Conservation (phyloP, 306 rosid genomes). For the Luffa aegyptiaca region DNA sequence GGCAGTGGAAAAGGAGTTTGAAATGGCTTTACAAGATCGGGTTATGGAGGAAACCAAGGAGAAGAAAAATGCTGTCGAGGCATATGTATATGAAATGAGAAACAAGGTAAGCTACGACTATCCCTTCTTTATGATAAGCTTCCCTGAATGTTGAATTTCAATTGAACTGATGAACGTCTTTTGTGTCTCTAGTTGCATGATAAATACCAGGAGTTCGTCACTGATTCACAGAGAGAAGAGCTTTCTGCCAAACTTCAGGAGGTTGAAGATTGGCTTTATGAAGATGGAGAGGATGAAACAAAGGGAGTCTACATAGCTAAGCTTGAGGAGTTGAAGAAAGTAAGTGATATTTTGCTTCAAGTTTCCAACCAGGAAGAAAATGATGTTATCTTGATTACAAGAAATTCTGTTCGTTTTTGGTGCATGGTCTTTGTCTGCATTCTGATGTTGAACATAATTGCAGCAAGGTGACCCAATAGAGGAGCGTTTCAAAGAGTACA, state of each 20-base stretch:
- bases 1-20: constrained; percentile 84
- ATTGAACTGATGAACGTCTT: constrained; percentile 5
- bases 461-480: constrained; percentile 97
- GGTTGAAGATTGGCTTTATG: constrained; percentile 93
- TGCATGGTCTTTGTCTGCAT: neutral
- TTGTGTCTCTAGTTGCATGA: constrained; percentile 53
- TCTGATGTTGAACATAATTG: constrained; percentile 2
- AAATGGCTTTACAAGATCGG: constrained; percentile 96
- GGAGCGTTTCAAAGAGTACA: constrained; percentile 58
- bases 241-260: constrained; percentile 57
- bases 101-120: constrained; percentile 46
- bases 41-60: constrained; percentile 97
- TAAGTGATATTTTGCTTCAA: constrained; percentile 1
- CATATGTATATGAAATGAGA: constrained; percentile 93
- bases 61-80: constrained; percentile 90
- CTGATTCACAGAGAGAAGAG: constrained; percentile 57
- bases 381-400: neutral
- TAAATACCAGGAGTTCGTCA: constrained; percentile 67
- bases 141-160: neutral
- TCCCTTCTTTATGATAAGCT: neutral
- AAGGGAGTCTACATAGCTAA: constrained; percentile 88
- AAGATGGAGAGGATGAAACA: constrained; percentile 92
- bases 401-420: neutral
- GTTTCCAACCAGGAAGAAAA: neutral
- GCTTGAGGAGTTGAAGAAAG: constrained; percentile 89